phyloP scores from a whole-genome alignment of 129 eudicot genomes.

The Deinandra increscens region DNA sequence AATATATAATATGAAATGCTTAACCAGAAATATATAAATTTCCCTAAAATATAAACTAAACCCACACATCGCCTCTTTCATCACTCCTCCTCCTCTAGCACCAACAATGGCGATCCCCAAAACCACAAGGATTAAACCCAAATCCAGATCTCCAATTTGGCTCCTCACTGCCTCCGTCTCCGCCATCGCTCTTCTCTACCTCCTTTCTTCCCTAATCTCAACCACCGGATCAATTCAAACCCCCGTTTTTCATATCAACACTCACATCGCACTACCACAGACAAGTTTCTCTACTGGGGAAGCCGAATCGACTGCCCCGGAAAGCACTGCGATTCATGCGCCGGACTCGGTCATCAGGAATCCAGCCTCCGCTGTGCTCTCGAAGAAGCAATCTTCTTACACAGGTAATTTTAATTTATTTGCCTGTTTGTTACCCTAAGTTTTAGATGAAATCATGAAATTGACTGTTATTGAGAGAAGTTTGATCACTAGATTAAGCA shows the following conservation, averaged over 20 bases:
- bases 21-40: too few species aligned
- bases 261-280: constrained; percentile 32
- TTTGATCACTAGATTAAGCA: not conserved
- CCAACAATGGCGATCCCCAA: constrained; percentile 74
- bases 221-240: constrained; percentile 40
- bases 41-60: too few species aligned
- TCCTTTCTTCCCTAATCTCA: constrained; percentile 51
- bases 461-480: not conserved
- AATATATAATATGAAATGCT: too few species aligned
- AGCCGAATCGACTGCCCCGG: constrained; percentile 90
- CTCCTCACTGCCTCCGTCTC: constrained; percentile 36
- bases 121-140: constrained; percentile 45
- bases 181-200: constrained; percentile 51
- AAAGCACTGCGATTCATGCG: constrained; percentile 85
- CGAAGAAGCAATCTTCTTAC: constrained; percentile 84
- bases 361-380: constrained; percentile 98
- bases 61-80: not conserved
- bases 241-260: constrained; percentile 40
- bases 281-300: constrained; percentile 83
- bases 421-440: too few species aligned
- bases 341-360: constrained; percentile 92
- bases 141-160: constrained; percentile 41
- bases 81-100: constrained; percentile 14
- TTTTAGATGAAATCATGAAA: too few species aligned
- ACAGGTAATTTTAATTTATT: constrained; percentile 44